Percentiles rank a stretch among this genome's conserved stretches.
Evolutionary conservation across 768 basidiomycete genomes (phyloP).

Genomic region (Nidularia pulvinata): DNA sequence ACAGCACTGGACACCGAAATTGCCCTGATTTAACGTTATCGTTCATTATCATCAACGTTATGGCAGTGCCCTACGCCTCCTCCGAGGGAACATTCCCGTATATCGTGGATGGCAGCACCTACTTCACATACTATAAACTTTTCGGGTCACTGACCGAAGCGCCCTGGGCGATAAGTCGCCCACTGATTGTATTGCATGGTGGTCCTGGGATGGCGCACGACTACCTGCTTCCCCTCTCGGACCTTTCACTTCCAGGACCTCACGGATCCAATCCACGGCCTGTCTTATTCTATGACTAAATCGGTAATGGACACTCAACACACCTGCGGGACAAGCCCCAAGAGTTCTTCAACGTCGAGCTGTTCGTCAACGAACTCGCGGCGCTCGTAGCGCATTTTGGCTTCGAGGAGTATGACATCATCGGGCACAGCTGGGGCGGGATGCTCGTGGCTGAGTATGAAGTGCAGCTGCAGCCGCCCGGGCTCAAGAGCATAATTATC

Average conservation of each 20-base stretch:
- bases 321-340: background rate
- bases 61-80: no score
- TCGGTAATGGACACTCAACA: conserved; percentile 2
- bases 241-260: background rate
- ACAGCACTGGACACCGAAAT: no score
- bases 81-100: no score
- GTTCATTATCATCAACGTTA: no score
- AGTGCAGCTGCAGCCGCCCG: conserved; percentile 30
- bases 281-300: background rate
- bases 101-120: background rate
- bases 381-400: background rate
- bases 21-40: no score
- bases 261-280: background rate
- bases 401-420: conserved; percentile 17
- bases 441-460: conserved; percentile 45
- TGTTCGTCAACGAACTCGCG: background rate
- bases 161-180: background rate
- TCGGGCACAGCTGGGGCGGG: conserved; percentile 62
- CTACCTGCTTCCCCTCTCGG: background rate
- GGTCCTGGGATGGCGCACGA: background rate
- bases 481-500: conserved; percentile 31
- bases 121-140: conserved; percentile 1
- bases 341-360: background rate
- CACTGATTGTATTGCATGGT: conserved; percentile 1
- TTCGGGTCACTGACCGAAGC: background rate